Evolutionary conservation across 768 basidiomycete species (phyloP).

Genomic region (Leccinum disarticulatum): DNA sequence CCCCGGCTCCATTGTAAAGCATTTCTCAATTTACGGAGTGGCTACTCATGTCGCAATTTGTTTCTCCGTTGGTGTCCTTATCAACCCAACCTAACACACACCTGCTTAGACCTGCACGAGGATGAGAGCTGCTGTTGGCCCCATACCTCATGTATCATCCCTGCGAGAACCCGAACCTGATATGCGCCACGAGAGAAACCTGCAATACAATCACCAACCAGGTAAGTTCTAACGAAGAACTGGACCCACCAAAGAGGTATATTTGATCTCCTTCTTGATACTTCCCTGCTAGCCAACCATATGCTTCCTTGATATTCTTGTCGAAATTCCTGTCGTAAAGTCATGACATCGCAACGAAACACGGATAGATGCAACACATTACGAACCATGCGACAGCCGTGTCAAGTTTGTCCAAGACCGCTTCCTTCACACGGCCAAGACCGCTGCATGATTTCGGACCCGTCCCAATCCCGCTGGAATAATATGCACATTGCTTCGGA

Average conservation of each 20-base stretch:
- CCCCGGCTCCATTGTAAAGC: not conserved
- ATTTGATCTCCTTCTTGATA: not conserved
- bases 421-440: too few relatives aligned
- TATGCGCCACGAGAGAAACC: not conserved
- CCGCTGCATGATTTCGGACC: not conserved
- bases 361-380: not conserved
- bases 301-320: not conserved
- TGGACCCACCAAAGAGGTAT: not conserved
- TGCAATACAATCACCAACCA: not conserved
- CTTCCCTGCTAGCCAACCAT: not conserved
- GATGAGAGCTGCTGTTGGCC: not conserved
- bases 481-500: not conserved
- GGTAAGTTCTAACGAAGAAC: not conserved
- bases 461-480: not conserved
- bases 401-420: slow-evolving; percentile 24
- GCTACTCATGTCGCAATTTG: not conserved
- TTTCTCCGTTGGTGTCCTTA: not conserved
- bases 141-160: not conserved
- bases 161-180: not conserved
- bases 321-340: not conserved
- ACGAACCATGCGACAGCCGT: not conserved
- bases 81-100: not conserved
- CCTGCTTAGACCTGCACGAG: not conserved
- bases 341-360: not conserved
- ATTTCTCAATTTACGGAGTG: not conserved